A percentile compares a stretch with the other conserved stretches of the same genome.
Conservation (phyloP, 495 filamentous ascomycete genomes). For the Chaetomium cochliodes region DNA sequence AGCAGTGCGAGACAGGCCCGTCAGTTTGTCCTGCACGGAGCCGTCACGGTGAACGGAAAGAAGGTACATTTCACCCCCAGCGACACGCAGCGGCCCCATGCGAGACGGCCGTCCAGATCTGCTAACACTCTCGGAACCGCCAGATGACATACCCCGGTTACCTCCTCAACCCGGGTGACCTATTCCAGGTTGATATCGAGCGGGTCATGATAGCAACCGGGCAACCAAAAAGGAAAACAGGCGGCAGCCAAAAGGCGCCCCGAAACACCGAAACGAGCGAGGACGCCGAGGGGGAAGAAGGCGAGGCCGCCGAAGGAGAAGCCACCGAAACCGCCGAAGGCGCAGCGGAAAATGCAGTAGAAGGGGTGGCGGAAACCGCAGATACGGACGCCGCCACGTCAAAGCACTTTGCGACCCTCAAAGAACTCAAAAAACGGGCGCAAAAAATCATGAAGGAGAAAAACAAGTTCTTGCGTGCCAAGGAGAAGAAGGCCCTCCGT, state of each 20-base stretch:
- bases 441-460: slow-evolving; percentile 30
- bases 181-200: slow-evolving; percentile 92
- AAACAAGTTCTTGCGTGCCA: slow-evolving; percentile 25
- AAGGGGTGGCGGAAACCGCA: slow-evolving; percentile 27
- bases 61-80: slow-evolving; percentile 56
- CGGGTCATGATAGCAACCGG: slow-evolving; percentile 86
- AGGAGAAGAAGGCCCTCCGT: slow-evolving; percentile 42
- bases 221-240: slow-evolving; percentile 51
- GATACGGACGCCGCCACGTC: slow-evolving; percentile 34
- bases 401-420: slow-evolving; percentile 30
- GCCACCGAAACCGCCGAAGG: slow-evolving; percentile 29
- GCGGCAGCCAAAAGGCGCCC: slow-evolving; percentile 7
- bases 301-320: slow-evolving; percentile 31
- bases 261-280: slow-evolving; percentile 30
- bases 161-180: slow-evolving; percentile 93
- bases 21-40: slow-evolving; percentile 89
- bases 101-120: not conserved
- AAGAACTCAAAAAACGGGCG: slow-evolving; percentile 26
- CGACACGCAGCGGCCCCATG: too few species aligned
- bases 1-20: slow-evolving; percentile 92
- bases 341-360: slow-evolving; percentile 21
- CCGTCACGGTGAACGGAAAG: slow-evolving; percentile 93
- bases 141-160: slow-evolving; percentile 93
- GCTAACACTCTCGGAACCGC: not conserved
- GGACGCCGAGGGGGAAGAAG: slow-evolving; percentile 29